phyloP scores from a whole-genome alignment of 495 filamentous ascomycete species.

The Penicillium lividum region DNA sequence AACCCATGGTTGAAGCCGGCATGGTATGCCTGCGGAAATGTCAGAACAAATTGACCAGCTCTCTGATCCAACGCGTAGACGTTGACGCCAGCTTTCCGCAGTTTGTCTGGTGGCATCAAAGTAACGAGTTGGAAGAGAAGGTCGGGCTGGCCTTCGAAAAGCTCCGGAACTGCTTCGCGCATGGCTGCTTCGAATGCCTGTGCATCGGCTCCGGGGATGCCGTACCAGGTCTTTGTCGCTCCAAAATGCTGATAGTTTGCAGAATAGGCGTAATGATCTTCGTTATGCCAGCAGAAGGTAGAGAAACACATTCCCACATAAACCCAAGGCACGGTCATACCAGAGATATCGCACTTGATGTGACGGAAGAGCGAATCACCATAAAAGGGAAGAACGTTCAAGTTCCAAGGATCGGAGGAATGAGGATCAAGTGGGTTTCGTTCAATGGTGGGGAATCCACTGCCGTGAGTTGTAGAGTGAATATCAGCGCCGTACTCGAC shows the following conservation, averaged over 20 bases:
- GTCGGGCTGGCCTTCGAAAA: constrained; percentile 97
- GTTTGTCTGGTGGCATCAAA: constrained; percentile 85
- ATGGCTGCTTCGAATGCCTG: constrained; percentile 95
- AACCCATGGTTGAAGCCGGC: constrained; percentile 95
- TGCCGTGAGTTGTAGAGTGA: constrained; percentile 96
- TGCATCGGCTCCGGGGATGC: constrained; percentile 90
- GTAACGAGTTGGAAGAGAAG: constrained; percentile 97
- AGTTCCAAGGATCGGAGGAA: constrained; percentile 90
- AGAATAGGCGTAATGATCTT: constrained; percentile 97
- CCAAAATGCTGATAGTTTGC: constrained; percentile 99
- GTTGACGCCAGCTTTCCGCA: constrained; percentile 91
- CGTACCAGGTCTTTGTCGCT: constrained; percentile 99
- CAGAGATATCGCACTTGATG: constrained; percentile 98
- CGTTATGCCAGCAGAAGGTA: constrained; percentile 99
- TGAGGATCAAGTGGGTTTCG: constrained; percentile 84
- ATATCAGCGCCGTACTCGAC: constrained; percentile 99
- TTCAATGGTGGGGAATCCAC: constrained; percentile 95
- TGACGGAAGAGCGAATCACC: constrained; percentile 92
- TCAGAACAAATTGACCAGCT: constrained; percentile 95
- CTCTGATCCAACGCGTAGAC: constrained; percentile 93
- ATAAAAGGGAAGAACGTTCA: constrained; percentile 90
- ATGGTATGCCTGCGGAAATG: constrained; percentile 90
- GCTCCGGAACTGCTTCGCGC: constrained; percentile 89
- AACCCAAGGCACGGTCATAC: constrained; percentile 99
- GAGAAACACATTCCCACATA: constrained; percentile 99